Evolutionary conservation across 345 rosid species (phyloP), one percentile per base, ranked within the genome.

Genomic region (Arabis hirsuta): DNA sequence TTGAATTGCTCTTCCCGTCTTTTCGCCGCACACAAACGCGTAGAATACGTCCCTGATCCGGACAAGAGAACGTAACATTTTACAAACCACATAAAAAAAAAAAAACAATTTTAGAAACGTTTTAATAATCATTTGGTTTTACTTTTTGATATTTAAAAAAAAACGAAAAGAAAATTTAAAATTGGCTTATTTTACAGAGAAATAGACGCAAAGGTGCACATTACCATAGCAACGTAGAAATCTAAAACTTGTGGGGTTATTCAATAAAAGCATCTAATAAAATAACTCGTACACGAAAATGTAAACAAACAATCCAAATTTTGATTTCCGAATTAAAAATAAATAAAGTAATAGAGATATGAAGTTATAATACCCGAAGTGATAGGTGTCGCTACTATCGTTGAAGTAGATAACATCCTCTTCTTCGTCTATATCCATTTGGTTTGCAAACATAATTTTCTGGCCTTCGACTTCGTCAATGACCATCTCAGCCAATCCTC

Each of bases 321-420:
- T 19, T 67, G 42, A 19, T 55, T 55, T 22, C 31, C 4, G 32
- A 41, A 12, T 12, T 20, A 22, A 41, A 36, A 36, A 36, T 0
- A 36, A 60, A 20, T 4, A 26, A 61, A 27, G 16, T 42, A 69
- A 9, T 29, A 64, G 53, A 13, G 66, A 51, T 22, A 31, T 32
- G 47, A 58, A n/a, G 52, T 47, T 27, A 27, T 29, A 73, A 4
- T 67, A 90, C 97, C 88, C 80, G 77, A 90, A 84, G 31, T 80
- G 79, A 78, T 81, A 87, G 4, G 36, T 51, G 13, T 81, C 69
- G 70, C 97, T 90, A 2, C 86, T 77, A 61, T 88, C 97, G 3
- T 87, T 87, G 76, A 90, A 90, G 80, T 90, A 90, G 34, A 90
- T 78, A 1, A 65, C 80, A 51, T 78, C 97, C 0, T 83, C 85